phyloP scores from a whole-genome alignment of 139 green algal species.

The Asterochloris sp. region DNA sequence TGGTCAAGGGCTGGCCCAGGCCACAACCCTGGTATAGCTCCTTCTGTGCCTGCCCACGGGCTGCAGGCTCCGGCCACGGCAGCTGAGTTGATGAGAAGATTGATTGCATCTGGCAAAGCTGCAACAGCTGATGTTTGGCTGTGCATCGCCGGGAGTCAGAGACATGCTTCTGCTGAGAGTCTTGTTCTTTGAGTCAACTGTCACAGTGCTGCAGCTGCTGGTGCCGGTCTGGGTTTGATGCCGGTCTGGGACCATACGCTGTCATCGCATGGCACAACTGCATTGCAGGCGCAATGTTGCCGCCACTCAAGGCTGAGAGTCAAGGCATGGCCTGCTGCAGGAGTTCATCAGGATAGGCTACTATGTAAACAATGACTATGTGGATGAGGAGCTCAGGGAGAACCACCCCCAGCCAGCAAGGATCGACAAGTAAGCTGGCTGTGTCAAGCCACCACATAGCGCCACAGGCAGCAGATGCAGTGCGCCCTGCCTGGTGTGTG shows the following conservation, averaged over 20 bases:
- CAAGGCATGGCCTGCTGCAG: conserved; percentile 10
- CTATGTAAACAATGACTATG: conserved; percentile 97
- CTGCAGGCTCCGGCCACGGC: no score
- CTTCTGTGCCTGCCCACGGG: no score
- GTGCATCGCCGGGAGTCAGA: background rate
- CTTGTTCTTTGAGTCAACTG: no score
- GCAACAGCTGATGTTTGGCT: no score
- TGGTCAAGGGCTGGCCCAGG: no score
- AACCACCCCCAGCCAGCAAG: conserved; percentile 42
- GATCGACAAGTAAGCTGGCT: conserved; percentile 52
- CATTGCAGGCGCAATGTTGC: no score
- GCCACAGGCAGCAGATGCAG: background rate
- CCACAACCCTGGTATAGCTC: no score
- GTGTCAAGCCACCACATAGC: background rate
- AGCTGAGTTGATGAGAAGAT: no score
- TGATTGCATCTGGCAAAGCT: no score
- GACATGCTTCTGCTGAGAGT: background rate
- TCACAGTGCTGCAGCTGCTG: background rate
- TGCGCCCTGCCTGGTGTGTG: background rate
- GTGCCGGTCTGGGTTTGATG: background rate
- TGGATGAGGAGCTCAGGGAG: conserved; percentile 79
- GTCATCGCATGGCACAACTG: no score
- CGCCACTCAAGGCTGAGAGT: no score
- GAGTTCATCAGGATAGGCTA: conserved; percentile 93
- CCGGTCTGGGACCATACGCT: no score